These are phyloP conservation scores for Seiridium cupressi DNA, from an alignment of 2,329 filamentous ascomycete genomes.

Conservation along the genomic window DNA sequence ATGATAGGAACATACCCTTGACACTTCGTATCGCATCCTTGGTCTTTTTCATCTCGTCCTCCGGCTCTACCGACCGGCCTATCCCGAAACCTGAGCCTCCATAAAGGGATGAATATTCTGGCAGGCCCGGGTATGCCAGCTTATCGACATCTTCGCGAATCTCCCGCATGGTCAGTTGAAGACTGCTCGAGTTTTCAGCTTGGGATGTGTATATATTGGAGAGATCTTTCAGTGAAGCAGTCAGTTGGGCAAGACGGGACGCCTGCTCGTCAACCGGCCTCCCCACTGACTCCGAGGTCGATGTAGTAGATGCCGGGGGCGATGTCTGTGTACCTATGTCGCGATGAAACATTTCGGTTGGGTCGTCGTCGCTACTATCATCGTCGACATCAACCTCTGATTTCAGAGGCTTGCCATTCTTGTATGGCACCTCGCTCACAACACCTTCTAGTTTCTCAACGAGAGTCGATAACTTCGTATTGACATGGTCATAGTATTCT, in stretches of 20 bases:
- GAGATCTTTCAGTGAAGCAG: conserved; percentile 39
- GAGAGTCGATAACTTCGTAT: conserved; percentile 42
- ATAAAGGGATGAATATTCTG: conserved; percentile 40
- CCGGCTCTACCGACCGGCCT: conserved; percentile 47
- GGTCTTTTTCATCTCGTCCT: conserved; percentile 70
- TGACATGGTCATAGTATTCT: conserved; percentile 50
- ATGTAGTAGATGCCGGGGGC: conserved; percentile 40
- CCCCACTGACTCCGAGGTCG: conserved; percentile 16
- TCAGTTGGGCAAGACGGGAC: conserved; percentile 40
- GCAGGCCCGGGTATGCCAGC: conserved; percentile 44
- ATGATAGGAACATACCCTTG: conserved; percentile 75
- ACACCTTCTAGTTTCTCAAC: conserved; percentile 50
- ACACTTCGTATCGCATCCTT: conserved; percentile 75
- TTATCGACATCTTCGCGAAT: conserved; percentile 66
- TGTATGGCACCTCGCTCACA: conserved; percentile 60
- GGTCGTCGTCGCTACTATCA: conserved; percentile 56
- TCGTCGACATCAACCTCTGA: conserved; percentile 18
- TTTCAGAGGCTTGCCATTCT: conserved; percentile 22
- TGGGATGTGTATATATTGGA: conserved; percentile 41
- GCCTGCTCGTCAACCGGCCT: conserved; percentile 36
- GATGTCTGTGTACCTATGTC: conserved; percentile 80
- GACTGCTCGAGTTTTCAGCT: conserved; percentile 48
- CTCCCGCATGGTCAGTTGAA: conserved; percentile 52
- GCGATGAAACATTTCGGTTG: conserved; percentile 77
- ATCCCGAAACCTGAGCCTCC: conserved; percentile 31